Conservation (phyloP, 2,329 filamentous ascomycete species). For the Westerdykella aurantiaca region DNA sequence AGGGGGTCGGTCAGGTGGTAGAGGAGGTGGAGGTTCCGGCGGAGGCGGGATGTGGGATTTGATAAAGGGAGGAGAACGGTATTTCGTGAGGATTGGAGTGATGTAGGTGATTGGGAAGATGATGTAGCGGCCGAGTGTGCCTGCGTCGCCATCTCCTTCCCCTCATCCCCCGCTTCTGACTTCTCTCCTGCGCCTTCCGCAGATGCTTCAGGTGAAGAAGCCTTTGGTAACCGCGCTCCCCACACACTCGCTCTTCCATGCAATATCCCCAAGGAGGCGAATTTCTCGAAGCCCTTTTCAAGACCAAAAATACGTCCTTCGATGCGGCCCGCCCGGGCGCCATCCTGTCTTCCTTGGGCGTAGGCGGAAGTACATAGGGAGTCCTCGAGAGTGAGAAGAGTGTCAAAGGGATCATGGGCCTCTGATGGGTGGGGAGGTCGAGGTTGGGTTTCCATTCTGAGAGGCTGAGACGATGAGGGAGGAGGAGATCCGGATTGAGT, state of each 20-base stretch:
- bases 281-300: constrained; percentile 91
- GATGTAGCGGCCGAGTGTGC: too few relatives aligned
- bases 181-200: not conserved
- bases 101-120: too few relatives aligned
- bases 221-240: constrained; percentile 54
- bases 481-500: too few relatives aligned
- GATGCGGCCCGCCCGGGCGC: constrained; percentile 67
- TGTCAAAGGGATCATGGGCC: constrained; percentile 47
- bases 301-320: constrained; percentile 90
- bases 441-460: not conserved
- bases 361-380: constrained; percentile 80
- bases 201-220: too few relatives aligned
- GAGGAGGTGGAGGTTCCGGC: constrained; percentile 69
- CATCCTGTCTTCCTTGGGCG: constrained; percentile 67
- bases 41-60: constrained; percentile 56
- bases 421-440: not conserved
- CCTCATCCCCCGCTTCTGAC: not conserved
- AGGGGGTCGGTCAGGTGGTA: constrained; percentile 73
- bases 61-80: too few relatives aligned
- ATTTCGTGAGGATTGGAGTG: too few relatives aligned
- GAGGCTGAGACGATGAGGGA: too few relatives aligned
- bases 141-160: not conserved
- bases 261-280: constrained; percentile 69
- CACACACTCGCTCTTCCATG: constrained; percentile 78
- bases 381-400: constrained; percentile 56